Base-by-base conservation (phyloP, 257 asterid species). In the Fraxinus anomala region DNA sequence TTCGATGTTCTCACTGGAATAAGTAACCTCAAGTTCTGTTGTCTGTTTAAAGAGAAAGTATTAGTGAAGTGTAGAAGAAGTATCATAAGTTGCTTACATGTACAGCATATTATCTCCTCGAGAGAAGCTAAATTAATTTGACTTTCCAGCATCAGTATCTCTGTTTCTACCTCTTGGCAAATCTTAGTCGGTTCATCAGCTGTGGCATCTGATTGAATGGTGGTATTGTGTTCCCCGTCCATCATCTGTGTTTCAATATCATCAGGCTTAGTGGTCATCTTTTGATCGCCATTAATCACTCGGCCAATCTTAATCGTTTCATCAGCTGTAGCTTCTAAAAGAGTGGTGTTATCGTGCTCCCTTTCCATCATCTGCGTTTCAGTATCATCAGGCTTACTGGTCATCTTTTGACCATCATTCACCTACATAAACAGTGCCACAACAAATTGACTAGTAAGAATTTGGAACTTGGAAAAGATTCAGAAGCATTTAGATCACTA, bases 11-110 rank as follows among this genome's bases (percentile, higher is more conserved):
- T 51, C 76, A 71, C 39, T 73, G 63, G 59, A 33, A 73, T 44
- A 21, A 31, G 31, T 66, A 49, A 44, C 79, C 34, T 79, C 6
- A 37, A 34, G 42, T 37, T 37, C 12, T 8, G 42, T 79, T 51
- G 77, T 72, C 86, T 83, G 74, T 72, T 73, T 37, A 24, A 40
- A 67, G 42, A 9, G 71, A 9, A 28, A 51, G 39, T 56, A n/a
- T 14, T 33, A 54, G n/a, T 54, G 23, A 40, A 67, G 23, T 73
- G 42, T 26, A 28, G 24, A 49, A 1, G 12, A n/a, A 36, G 36
- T 70, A 21, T 42, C 28, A 70, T 17, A 66, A 63, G 28, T n/a
- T 68, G 13, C 34, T 31, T 31, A 33, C 36, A 13, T 28, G 54
- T 39, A 61, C 12, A 59, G 42, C 3, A 3, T 12, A 19, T 33